Conservation (phyloP, 306 rosid species). For the Lathyrus oleraceus region DNA sequence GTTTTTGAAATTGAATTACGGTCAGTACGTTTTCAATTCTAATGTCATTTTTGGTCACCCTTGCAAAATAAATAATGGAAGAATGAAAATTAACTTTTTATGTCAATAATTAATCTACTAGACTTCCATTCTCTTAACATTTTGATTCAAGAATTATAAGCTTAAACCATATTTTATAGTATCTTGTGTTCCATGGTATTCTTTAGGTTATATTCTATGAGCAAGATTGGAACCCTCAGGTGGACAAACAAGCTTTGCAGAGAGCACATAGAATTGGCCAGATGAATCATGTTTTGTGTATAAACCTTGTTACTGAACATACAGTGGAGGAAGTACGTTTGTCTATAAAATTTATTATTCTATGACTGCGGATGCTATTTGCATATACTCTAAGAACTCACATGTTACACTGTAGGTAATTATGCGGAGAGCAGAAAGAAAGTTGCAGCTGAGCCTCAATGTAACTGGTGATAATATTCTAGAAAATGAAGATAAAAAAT, state of each 20-base stretch:
- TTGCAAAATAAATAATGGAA: constrained; percentile 4
- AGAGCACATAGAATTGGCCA: constrained; percentile 96
- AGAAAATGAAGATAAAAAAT: constrained; percentile 51
- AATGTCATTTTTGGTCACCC: neutral
- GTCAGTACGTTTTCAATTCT: neutral
- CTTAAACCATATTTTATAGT: constrained; percentile 18
- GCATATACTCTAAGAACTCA: constrained; percentile 28
- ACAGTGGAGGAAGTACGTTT: constrained; percentile 83
- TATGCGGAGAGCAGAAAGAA: constrained; percentile 89
- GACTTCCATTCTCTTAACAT: constrained; percentile 1
- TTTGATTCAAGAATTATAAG: constrained; percentile 11
- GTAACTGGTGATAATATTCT: constrained; percentile 64
- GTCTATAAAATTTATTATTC: constrained; percentile 18
- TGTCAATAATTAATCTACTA: neutral
- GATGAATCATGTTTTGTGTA: constrained; percentile 70
- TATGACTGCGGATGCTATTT: neutral
- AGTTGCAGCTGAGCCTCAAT: constrained; percentile 79
- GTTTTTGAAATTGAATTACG: too few species aligned
- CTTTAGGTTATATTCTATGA: constrained; percentile 87
- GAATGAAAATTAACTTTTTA: constrained; percentile 9
- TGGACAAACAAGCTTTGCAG: constrained; percentile 93
- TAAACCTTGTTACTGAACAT: constrained; percentile 69
- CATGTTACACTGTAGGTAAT: constrained; percentile 59
- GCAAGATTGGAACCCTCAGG: constrained; percentile 99
- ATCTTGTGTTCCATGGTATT: constrained; percentile 27